These are phyloP conservation scores for Rostrohypoxylon terebratum DNA, from an alignment of 495 filamentous ascomycete species.

Conservation along the genomic window DNA sequence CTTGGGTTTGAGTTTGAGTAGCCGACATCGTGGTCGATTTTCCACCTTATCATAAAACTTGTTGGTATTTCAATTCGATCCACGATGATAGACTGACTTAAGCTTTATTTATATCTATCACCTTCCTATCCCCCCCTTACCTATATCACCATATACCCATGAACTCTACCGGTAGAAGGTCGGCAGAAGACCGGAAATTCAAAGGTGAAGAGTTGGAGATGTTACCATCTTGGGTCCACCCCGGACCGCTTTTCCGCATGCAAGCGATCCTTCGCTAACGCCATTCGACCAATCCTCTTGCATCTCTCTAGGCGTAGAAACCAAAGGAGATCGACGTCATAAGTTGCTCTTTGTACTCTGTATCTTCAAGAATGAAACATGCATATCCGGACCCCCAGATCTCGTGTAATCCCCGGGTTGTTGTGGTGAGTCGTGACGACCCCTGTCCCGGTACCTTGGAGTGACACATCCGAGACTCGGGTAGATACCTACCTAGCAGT, in stretches of 20 bases:
- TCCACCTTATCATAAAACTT: not conserved
- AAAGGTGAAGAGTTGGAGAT: conserved; percentile 11
- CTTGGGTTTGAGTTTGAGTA: conserved; percentile 41
- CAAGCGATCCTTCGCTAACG: not conserved
- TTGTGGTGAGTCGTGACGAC: too few species aligned
- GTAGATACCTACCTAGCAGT: not conserved
- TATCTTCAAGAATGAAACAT: not conserved
- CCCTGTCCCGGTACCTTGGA: not conserved
- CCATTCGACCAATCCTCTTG: too few species aligned
- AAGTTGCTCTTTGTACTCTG: not conserved
- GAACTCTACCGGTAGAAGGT: conserved; percentile 19
- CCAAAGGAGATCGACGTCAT: not conserved
- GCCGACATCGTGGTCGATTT: conserved; percentile 33
- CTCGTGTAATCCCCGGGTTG: not conserved
- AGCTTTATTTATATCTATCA: conserved; percentile 15
- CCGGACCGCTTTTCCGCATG: conserved; percentile 18
- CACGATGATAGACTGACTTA: not conserved
- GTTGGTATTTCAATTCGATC: not conserved
- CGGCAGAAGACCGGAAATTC: conserved; percentile 25
- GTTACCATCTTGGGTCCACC: not conserved
- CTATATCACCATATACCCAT: not conserved
- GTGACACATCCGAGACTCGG: not conserved
- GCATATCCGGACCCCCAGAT: not conserved
- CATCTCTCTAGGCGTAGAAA: not conserved
- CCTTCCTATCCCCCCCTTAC: not conserved